These are phyloP conservation scores for Diaporthe batatas DNA, from an alignment of 2,329 filamentous ascomycete species.

Conservation along the genomic window DNA sequence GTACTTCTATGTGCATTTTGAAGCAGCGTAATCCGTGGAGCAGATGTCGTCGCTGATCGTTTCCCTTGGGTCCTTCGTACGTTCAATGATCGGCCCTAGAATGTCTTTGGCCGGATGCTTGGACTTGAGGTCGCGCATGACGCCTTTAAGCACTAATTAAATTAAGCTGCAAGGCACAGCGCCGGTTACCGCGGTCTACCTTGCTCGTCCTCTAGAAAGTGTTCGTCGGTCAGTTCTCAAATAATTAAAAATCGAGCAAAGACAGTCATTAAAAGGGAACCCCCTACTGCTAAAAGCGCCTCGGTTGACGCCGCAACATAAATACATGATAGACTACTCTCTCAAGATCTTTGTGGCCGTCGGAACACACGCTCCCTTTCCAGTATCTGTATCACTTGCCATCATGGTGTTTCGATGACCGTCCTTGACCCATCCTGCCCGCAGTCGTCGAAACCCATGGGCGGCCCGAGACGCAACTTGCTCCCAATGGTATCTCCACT, in stretches of 20 bases:
- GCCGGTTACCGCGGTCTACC: neutral
- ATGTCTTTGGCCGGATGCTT: too few species aligned
- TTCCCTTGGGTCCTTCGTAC: too few species aligned
- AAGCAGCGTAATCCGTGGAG: neutral
- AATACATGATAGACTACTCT: slow-evolving; percentile 24
- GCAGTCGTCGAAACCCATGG: neutral
- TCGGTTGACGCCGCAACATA: slow-evolving; percentile 18
- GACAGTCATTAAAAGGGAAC: slow-evolving; percentile 27
- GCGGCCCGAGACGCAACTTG: neutral
- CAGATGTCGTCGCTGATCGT: neutral
- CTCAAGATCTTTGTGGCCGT: slow-evolving; percentile 10
- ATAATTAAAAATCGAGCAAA: neutral
- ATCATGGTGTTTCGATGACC: slow-evolving; percentile 2
- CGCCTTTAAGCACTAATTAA: neutral
- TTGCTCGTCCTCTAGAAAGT: neutral
- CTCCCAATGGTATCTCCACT: slow-evolving; percentile 36
- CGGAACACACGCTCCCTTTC: slow-evolving; percentile 8
- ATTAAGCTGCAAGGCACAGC: neutral
- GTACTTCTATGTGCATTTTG: neutral
- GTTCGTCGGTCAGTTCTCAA: neutral
- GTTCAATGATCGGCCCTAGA: neutral
- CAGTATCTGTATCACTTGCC: neutral
- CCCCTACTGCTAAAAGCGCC: slow-evolving; percentile 23
- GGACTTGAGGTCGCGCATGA: neutral
- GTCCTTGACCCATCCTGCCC: neutral